Evolutionary conservation across 2,329 filamentous ascomycete genomes (phyloP), one percentile per base, ranked within the genome.

Genomic region (Sarocladium brachiariae): DNA sequence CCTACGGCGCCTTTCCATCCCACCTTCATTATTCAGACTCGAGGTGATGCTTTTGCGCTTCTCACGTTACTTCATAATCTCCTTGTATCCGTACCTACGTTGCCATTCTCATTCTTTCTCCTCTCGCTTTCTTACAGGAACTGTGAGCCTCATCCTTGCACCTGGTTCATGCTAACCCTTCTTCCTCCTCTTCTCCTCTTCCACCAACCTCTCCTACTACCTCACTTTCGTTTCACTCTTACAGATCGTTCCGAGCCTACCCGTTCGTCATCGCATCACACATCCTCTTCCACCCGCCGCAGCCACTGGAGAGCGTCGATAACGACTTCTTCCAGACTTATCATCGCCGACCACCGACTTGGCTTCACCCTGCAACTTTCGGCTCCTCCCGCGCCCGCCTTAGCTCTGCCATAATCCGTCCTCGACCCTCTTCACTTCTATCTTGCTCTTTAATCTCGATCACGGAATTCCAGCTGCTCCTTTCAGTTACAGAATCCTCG

Each of bases 291-390:
- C 25, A 18, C 43, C 43, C 43, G 43, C 43, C 43, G 6, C 33
- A 47, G 43, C 43, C 43, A 25, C 43, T 47, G 33, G 25, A 24
- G 43, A 31, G 24, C 39, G 39, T 25, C 25, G 43, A 47, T 47
- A 47, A 47, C 43, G 43, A 47, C 43, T 19, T 31, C 25, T 21
- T 13, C 16, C 25, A 30, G 43, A 24, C 43, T 47, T 47, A 47
- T 47, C 43, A 33, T 25, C 43, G 43, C 43, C 27, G 25, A 24
- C 43, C 43, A 25, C 43, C 25, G 18, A 31, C 43, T 18, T 3
- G n/a, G n/a, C 14, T 47, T 47, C 43, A 47, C 24, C 25, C 46
- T 37, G 14, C 46, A 24, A 37, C 46, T 49, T 49, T 37, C 43
- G 24, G 27, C 43, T 10, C 27, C 30, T 49, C 46, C 46, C 31